Conservation (phyloP, 129 eudicot genomes). For the Saposhnikovia divaricata region DNA sequence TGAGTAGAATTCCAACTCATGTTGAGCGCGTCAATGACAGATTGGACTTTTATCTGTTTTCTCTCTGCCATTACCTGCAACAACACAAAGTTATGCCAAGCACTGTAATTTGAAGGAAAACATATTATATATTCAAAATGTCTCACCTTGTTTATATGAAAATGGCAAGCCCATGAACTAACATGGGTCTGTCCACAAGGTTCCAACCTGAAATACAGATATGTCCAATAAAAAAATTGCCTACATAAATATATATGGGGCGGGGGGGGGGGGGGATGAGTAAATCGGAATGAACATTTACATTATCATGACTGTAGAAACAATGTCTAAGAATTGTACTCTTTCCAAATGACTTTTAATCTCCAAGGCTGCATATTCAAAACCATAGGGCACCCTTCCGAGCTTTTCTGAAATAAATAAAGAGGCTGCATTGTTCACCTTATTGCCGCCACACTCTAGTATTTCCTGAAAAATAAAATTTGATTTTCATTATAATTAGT, state of each 20-base stretch:
- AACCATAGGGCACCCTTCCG: conserved; percentile 47
- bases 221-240: background rate
- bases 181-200: conserved; percentile 19
- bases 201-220: conserved; percentile 32
- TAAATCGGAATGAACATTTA: conserved; percentile 21
- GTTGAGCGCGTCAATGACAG: conserved; percentile 48
- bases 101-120: background rate
- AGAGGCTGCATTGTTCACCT: conserved; percentile 52
- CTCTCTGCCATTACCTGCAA: conserved; percentile 51
- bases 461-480: conserved; percentile 53
- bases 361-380: conserved; percentile 85
- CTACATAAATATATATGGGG: background rate
- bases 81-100: conserved; percentile 7
- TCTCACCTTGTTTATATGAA: conserved; percentile 74
- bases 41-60: conserved; percentile 37
- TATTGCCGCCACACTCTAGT: conserved; percentile 76
- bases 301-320: conserved; percentile 55
- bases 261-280: background rate
- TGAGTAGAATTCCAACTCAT: conserved; percentile 28
- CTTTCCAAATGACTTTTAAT: conserved; percentile 71
- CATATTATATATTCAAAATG: background rate
- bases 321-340: conserved; percentile 52
- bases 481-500: background rate
- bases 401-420: conserved; percentile 66
- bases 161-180: conserved; percentile 91